Base-by-base conservation (phyloP, 257 asterid genomes). In the Solanum gandarillasii region DNA sequence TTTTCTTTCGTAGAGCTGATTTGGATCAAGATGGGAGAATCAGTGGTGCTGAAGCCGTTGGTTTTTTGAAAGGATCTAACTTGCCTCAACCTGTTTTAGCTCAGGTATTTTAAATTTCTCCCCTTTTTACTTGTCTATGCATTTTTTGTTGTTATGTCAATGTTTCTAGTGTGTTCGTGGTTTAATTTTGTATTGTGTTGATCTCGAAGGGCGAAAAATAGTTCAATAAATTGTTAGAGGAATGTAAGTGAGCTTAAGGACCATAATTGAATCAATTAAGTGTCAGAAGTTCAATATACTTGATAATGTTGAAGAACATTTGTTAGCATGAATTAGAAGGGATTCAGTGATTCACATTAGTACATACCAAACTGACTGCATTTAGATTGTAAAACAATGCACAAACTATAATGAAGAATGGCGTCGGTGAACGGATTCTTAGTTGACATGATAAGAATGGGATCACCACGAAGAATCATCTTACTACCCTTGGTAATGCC, bases 21-120 rank as follows among this genome's bases (percentile, higher is more conserved):
- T 90, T 92, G 96, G 98, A 96, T 94, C 98, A 94, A 48, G 99
- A 96, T 86, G 98, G 99, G 60, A 93, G 94, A 92, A 94, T 96
- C 91, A 96, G 98, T 87, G 99, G 99, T 70, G 94, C 76, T 87
- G 99, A 96, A 92, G 99, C 99, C 86, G 98, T 96, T 85, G 70
- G 89, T 52, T 95, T 96, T 88, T 92, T 96, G 41, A 94, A 93
- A 90, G 98, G 98, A 89, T 95, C 99, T 90, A 94, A 94, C 93
- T 91, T 96, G 87, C 91, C 96, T 87, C 92, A 92, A 90, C 95
- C 90, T 91, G 96, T 96, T 83, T 95, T 96, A 87, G 98, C 98
- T 75, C 94, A 93, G 97, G 99, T 96, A 48, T 12, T 23, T 75
- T 38, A 74, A 35, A 29, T 60, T 48, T 70, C 1, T 52, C n/a